phyloP scores from a whole-genome alignment of 768 basidiomycete species.

The Agaricus blazei region DNA sequence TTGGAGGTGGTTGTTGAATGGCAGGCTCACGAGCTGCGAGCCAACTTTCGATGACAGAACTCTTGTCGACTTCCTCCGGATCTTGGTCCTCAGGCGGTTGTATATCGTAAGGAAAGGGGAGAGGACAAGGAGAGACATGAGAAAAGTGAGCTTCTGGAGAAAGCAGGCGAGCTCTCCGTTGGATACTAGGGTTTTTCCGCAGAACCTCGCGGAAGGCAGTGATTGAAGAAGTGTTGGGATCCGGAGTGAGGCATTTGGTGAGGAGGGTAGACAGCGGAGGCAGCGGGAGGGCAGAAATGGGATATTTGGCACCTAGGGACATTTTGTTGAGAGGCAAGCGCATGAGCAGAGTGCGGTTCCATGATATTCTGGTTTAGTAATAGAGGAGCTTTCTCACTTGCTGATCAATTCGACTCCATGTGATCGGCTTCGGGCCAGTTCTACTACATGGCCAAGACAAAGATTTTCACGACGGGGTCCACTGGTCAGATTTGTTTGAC shows the following conservation, averaged over 20 bases:
- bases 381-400: not conserved
- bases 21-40: constrained; percentile 60
- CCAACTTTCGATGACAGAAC: constrained; percentile 72
- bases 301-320: constrained; percentile 17
- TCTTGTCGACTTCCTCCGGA: constrained; percentile 43
- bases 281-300: constrained; percentile 50
- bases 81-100: constrained; percentile 46
- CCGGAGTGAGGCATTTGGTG: constrained; percentile 50
- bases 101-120: constrained; percentile 80
- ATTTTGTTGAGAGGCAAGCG: constrained; percentile 12
- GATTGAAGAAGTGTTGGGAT: constrained; percentile 48
- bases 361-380: not conserved
- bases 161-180: constrained; percentile 64
- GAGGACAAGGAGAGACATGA: constrained; percentile 78
- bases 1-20: constrained; percentile 19
- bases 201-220: constrained; percentile 49
- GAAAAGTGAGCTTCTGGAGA: constrained; percentile 61
- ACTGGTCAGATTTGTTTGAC: constrained; percentile 25
- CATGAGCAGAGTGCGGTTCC: not conserved
- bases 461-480: constrained; percentile 36
- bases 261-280: constrained; percentile 36
- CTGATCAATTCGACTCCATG: not conserved
- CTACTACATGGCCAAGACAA: constrained; percentile 16
- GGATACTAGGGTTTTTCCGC: constrained; percentile 51
- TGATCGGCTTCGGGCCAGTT: no score